Base-by-base conservation (phyloP, 2,329 filamentous ascomycete genomes). In the Aspergillus clavatus region DNA sequence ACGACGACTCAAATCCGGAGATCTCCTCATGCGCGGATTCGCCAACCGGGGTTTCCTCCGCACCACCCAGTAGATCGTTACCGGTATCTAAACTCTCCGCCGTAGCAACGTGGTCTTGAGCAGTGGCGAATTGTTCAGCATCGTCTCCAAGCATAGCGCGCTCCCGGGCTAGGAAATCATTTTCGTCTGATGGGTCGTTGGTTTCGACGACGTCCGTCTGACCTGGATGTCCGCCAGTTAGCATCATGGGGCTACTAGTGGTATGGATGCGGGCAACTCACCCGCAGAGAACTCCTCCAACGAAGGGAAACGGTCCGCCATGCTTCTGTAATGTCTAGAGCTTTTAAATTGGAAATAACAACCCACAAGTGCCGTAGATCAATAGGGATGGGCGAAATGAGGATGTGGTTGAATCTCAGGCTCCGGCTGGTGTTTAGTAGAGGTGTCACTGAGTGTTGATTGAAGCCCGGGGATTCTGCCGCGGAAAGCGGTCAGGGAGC, bases 111-210 rank as follows among this genome's bases (percentile, higher is more conserved):
- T 68, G 66, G 52, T 95, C 88, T 62, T 84, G 82, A 50, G 82
- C 78, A 24, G 87, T 86, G 52, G 85, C 78, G 69, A 98, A 98
- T 73, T 90, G 87, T 59, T 89, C 81, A 49, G 93, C 93, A 68
- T 97, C 93, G 53, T 95, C 93, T 55, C 93, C 93, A 6, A 98
- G 82, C 14, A 85, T 72, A 50, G 89, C 93, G 63, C 89, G 88
- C 74, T 98, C 93, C 57, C 91, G 87, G 52, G 87, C 83, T 39
- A 97, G 81, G 68, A 98, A 97, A 70, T 95, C 89, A 62, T 88
- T 83, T 51, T 80, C 76, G 24, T 84, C 83, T 86, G 70, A 52
- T 47, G 48, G 53, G 26, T 57, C 56, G 38, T 60, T 62, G 51
- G 47, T 58, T 26, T 66, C 60, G 33, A 57, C 56, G 47, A 60